These are phyloP conservation scores for Termitomyces sp. DNA, from an alignment of 768 basidiomycete genomes.

Conservation along the genomic window DNA sequence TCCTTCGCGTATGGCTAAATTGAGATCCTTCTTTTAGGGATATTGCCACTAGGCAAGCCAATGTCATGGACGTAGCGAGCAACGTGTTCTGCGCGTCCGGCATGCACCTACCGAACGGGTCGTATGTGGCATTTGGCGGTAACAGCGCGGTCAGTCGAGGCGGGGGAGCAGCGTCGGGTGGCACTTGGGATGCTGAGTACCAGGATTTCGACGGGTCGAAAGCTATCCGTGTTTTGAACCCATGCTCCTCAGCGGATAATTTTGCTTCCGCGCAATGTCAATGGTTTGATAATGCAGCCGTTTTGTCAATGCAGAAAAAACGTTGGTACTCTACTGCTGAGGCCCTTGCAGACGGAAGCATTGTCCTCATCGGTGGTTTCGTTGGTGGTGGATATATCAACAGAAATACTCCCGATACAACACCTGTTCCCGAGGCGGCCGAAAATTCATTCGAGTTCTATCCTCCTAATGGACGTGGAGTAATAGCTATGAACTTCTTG, in stretches of 20 bases:
- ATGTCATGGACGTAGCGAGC: constrained; percentile 64
- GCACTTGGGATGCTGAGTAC: constrained; percentile 60
- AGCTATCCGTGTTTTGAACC: constrained; percentile 76
- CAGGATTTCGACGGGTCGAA: constrained; percentile 76
- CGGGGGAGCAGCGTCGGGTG: constrained; percentile 51
- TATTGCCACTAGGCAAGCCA: constrained; percentile 48
- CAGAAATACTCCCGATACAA: constrained; percentile 62
- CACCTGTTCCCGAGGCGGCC: constrained; percentile 58
- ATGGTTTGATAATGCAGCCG: constrained; percentile 65
- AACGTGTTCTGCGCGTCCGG: constrained; percentile 83
- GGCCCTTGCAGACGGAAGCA: constrained; percentile 65
- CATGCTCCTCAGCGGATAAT: constrained; percentile 51
- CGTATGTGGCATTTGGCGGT: constrained; percentile 70
- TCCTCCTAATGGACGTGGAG: constrained; percentile 48
- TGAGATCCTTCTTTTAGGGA: constrained; percentile 37
- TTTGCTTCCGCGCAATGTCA: constrained; percentile 47
- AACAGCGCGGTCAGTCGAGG: constrained; percentile 69
- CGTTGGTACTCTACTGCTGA: constrained; percentile 83
- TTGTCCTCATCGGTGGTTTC: constrained; percentile 80
- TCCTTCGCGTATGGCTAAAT: not conserved
- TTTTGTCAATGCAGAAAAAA: constrained; percentile 58
- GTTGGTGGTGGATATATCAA: constrained; percentile 77
- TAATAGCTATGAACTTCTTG: constrained; percentile 61
- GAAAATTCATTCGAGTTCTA: constrained; percentile 84
- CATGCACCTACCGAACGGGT: constrained; percentile 77